A percentile compares a stretch with the other conserved stretches of the same genome.
Conservation (phyloP, 2,329 filamentous ascomycete genomes). For the Cytospora mali region DNA sequence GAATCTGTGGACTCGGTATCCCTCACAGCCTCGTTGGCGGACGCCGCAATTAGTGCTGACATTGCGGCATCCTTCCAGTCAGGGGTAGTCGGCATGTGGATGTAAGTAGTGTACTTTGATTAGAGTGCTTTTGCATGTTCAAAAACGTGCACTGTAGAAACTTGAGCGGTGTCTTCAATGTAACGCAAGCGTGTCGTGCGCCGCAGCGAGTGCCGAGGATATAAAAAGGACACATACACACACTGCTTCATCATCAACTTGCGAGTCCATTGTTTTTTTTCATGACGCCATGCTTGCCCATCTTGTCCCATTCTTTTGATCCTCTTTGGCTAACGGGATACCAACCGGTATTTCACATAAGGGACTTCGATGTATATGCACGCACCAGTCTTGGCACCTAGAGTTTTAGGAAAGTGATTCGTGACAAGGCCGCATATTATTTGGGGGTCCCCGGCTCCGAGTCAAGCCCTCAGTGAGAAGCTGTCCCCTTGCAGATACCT, state of each 20-base stretch:
- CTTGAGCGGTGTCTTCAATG: not conserved
- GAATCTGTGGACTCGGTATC: too few species aligned
- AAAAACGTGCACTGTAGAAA: too few species aligned
- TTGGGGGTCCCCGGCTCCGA: conserved; percentile 5
- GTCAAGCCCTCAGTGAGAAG: conserved; percentile 12
- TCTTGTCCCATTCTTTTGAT: not conserved
- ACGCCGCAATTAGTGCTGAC: too few species aligned
- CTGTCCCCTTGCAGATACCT: conserved; percentile 13
- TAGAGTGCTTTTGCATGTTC: too few species aligned
- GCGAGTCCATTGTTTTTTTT: not conserved
- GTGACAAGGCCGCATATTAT: conserved; percentile 5
- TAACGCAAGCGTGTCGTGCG: not conserved
- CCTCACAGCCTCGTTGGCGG: too few species aligned
- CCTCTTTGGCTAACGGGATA: not conserved
- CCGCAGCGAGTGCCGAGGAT: too few species aligned
- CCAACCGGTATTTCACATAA: not conserved
- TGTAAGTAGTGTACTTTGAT: too few species aligned
- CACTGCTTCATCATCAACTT: not conserved
- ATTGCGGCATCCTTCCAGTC: too few species aligned
- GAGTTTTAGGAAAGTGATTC: conserved; percentile 24
- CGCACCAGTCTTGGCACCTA: not conserved
- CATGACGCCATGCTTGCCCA: not conserved
- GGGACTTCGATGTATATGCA: not conserved
- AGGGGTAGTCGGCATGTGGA: too few species aligned
- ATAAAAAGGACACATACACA: too few species aligned